Evolutionary conservation across 805 yeast genomes (phyloP).

Genomic region (Ogataea ramenticola): DNA sequence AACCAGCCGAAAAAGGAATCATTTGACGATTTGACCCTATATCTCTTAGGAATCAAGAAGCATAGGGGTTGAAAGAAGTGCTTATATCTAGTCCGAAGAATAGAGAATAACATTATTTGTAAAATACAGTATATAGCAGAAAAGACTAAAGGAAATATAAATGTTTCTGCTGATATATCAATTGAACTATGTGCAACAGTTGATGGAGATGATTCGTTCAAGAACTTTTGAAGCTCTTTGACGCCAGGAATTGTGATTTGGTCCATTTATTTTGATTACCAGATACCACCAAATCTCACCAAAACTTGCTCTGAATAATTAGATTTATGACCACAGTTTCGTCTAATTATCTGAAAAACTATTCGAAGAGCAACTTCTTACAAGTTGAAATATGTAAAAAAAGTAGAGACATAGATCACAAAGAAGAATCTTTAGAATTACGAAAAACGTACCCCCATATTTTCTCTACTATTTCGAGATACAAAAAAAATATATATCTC

Average conservation of each 20-base stretch:
- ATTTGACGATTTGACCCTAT: constrained; percentile 31
- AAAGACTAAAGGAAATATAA: constrained; percentile 47
- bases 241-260: neutral
- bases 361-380: neutral
- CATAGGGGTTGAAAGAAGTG: constrained; percentile 51
- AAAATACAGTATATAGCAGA: constrained; percentile 46
- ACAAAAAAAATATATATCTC: too few relatives aligned
- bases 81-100: constrained; percentile 27
- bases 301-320: too few relatives aligned
- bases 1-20: constrained; percentile 53
- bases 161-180: constrained; percentile 51
- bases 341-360: too few relatives aligned
- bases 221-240: neutral
- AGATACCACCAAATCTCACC: too few relatives aligned
- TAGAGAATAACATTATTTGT: constrained; percentile 40
- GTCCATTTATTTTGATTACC: too few relatives aligned
- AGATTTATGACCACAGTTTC: too few relatives aligned
- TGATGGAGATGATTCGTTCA: constrained; percentile 9
- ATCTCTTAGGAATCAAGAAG: constrained; percentile 32
- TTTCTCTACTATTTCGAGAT: too few relatives aligned
- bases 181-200: constrained; percentile 22
- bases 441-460: too few relatives aligned
- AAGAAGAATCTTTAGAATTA: neutral
- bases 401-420: too few relatives aligned
- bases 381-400: too few relatives aligned